phyloP scores from a whole-genome alignment of 176 grass and related monocot genomes.

The Otatea glauca region DNA sequence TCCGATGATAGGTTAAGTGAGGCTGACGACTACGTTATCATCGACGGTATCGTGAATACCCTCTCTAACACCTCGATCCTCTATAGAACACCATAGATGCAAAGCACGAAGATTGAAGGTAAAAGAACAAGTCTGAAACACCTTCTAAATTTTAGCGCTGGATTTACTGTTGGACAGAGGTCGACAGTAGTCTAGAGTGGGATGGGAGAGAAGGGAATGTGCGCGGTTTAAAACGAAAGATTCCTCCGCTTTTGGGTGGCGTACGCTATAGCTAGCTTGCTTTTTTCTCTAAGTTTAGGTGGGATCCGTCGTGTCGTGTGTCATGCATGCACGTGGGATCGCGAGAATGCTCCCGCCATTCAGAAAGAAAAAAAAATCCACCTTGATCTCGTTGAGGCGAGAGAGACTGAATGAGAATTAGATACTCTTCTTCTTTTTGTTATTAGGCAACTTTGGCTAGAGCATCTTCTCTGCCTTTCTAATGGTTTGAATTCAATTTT shows the following conservation, averaged over 20 bases:
- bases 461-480: background rate
- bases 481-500: background rate
- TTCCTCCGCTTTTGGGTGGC: constrained; percentile 46
- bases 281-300: constrained; percentile 2
- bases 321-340: background rate
- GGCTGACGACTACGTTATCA: too few species aligned
- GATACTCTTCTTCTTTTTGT: background rate
- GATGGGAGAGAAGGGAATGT: background rate
- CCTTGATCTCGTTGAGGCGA: constrained; percentile 18
- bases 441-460: background rate
- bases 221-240: constrained; percentile 14
- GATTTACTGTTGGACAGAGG: too few species aligned
- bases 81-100: too few species aligned
- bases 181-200: background rate
- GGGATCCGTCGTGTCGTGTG: background rate
- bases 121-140: too few species aligned
- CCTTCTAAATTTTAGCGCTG: too few species aligned
- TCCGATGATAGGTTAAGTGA: too few species aligned
- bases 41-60: too few species aligned
- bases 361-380: too few species aligned
- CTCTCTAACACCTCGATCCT: too few species aligned
- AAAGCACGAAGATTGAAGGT: too few species aligned
- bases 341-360: too few species aligned
- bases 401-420: background rate
- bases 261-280: constrained; percentile 25